Evolutionary conservation across 2,329 filamentous ascomycete genomes (phyloP).

Genomic region (Botrytis hyacinthi): DNA sequence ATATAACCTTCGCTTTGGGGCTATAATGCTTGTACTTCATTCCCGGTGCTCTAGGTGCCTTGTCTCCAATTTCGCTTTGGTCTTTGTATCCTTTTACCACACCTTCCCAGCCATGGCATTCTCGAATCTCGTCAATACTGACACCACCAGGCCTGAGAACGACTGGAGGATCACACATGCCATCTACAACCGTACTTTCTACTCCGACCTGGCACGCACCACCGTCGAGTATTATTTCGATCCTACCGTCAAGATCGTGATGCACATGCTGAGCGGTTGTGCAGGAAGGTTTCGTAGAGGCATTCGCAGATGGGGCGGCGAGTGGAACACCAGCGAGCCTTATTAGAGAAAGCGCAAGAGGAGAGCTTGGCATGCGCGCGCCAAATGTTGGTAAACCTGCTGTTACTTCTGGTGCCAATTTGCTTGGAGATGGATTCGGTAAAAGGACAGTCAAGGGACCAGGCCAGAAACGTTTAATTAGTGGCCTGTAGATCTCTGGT

Average conservation of each 20-base stretch:
- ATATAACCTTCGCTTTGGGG: conserved; percentile 78
- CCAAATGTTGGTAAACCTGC: conserved; percentile 83
- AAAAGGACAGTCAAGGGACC: conserved; percentile 90
- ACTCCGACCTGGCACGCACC: conserved; percentile 85
- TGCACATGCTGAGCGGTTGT: conserved; percentile 87
- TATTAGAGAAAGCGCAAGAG: conserved; percentile 86
- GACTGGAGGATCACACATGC: conserved; percentile 74
- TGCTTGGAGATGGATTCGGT: conserved; percentile 66
- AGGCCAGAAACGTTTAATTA: conserved; percentile 88
- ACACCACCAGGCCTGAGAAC: conserved; percentile 86
- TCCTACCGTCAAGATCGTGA: conserved; percentile 78
- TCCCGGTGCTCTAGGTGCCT: conserved; percentile 79
- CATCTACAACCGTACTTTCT: conserved; percentile 95
- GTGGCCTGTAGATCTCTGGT: conserved; percentile 58
- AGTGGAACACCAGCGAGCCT: conserved; percentile 73
- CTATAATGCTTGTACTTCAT: conserved; percentile 99
- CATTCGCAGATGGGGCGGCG: conserved; percentile 91
- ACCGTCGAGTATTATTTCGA: conserved; percentile 85
- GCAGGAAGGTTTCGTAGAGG: conserved; percentile 87
- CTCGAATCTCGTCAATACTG: conserved; percentile 72
- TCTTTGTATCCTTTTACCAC: conserved; percentile 79
- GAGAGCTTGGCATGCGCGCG: conserved; percentile 80
- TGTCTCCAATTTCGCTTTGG: conserved; percentile 61
- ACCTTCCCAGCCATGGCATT: conserved; percentile 76
- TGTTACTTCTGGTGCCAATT: conserved; percentile 86